These are phyloP conservation scores for Hericium coralloides DNA, from an alignment of 768 basidiomycete species.

Conservation along the genomic window DNA sequence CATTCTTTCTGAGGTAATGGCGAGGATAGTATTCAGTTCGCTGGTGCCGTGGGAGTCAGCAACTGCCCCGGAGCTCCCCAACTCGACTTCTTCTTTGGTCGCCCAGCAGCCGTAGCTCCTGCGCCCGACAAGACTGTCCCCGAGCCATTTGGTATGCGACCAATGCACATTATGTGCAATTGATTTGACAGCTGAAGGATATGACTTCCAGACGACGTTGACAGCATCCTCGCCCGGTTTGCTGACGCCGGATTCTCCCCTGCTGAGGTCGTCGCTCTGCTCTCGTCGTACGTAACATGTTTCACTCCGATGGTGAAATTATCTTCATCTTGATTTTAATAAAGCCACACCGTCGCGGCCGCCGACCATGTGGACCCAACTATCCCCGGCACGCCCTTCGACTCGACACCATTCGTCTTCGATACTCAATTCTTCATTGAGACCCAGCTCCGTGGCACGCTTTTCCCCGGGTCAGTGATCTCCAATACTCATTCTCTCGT, in stretches of 20 bases:
- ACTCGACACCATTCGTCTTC: constrained; percentile 21
- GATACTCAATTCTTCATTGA: constrained; percentile 24
- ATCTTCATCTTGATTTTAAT: neutral
- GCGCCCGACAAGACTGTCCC: constrained; percentile 27
- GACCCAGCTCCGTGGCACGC: constrained; percentile 13
- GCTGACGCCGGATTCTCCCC: constrained; percentile 25
- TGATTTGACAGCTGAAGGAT: neutral
- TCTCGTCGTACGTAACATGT: constrained; percentile 21
- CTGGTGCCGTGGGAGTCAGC: constrained; percentile 23
- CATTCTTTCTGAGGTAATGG: neutral
- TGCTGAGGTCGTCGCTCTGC: constrained; percentile 26
- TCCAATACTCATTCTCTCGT: neutral
- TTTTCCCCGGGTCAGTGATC: neutral
- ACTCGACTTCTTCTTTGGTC: constrained; percentile 25
- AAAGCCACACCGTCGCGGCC: constrained; percentile 13
- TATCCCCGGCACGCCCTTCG: constrained; percentile 20
- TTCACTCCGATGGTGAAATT: neutral
- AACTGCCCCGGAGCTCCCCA: constrained; percentile 28
- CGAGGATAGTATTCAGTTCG: constrained; percentile 24
- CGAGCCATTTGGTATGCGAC: constrained; percentile 20
- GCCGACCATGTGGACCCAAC: constrained; percentile 20
- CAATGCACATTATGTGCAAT: neutral
- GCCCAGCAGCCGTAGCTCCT: constrained; percentile 18
- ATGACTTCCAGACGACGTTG: constrained; percentile 10
- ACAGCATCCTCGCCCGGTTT: constrained; percentile 22